Base-by-base conservation (phyloP, 257 asterid species). In the Knoxia roxburghii region DNA sequence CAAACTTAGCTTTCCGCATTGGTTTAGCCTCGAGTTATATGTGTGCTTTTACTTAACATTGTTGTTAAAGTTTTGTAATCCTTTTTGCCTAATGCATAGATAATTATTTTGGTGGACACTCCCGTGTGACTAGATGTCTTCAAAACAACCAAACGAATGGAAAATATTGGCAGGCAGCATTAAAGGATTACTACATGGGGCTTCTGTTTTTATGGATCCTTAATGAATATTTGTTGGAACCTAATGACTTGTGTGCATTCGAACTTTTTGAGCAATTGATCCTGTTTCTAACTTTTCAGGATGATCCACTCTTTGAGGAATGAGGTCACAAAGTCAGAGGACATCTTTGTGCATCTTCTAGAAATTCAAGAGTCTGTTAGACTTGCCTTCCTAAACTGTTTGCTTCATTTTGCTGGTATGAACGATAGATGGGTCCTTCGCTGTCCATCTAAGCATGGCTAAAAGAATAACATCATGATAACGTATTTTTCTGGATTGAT, bases 291-390 rank as follows among this genome's bases (percentile, higher is more conserved):
- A 66, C 72, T 73, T 80, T 70, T 39, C 94, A 93, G 99, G 89
- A 82, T 87, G 87, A 79, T 93, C 75, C 88, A 73, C 50, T 81
- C 99, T 76, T 76, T 88, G 85, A 91, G 76, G 77, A 80, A 85
- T 75, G 94, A 90, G 74, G 84, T 90, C 61, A 82, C 79, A 73
- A 93, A 79, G 77, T 86, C 95, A 52, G 97, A 86, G 65, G 97
- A 93, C 69, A 77, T 83, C 61, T 83, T 60, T 80, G 72, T 77
- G 48, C 92, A 88, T 83, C 90, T 93, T 80, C 95, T 86, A 77
- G 97, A 85, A 75, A 86, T 90, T 68, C 97, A 87, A 70, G 97
- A 93, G 72, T 85, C 99, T 65, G 89, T 93, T 73, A 82, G 97
- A 76, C 85, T 88, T 78, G 89, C 97, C 68, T 86, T 93, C 75